Evolutionary conservation across 2,329 filamentous ascomycete species (phyloP).

Genomic region (Thelonectria blattea): DNA sequence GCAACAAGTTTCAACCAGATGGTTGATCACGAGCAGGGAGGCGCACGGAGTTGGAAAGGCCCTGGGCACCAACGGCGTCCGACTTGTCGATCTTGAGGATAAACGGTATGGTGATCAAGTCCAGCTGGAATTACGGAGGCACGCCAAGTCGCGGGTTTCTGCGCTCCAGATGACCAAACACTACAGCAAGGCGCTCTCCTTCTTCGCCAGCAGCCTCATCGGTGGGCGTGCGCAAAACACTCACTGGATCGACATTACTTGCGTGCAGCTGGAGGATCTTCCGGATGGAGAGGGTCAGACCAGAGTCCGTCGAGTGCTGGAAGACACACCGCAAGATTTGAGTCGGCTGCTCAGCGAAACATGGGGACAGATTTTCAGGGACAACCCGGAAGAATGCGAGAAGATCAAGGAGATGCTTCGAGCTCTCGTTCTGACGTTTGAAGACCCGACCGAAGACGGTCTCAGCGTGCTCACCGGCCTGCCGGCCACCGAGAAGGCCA

Average conservation of each 20-base stretch:
- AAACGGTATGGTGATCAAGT: constrained; percentile 29
- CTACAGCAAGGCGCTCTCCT: constrained; percentile 50
- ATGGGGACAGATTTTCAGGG: constrained; percentile 46
- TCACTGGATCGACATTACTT: constrained; percentile 53
- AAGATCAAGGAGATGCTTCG: constrained; percentile 51
- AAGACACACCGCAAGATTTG: constrained; percentile 48
- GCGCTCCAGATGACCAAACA: constrained; percentile 44
- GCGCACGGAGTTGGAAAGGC: constrained; percentile 19
- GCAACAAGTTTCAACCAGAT: constrained; percentile 37
- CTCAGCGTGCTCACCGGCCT: constrained; percentile 47
- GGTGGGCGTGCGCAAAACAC: constrained; percentile 50
- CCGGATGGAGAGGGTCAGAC: constrained; percentile 46
- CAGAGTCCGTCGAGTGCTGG: constrained; percentile 46
- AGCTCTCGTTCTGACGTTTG: constrained; percentile 48
- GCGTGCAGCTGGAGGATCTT: constrained; percentile 48
- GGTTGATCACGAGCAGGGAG: constrained; percentile 49
- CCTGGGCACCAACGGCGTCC: constrained; percentile 11
- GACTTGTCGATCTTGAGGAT: constrained; percentile 28
- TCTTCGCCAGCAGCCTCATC: constrained; percentile 50
- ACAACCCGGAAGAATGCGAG: constrained; percentile 41
- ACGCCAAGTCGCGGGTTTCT: constrained; percentile 45
- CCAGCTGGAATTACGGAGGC: constrained; percentile 25
- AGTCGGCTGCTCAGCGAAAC: constrained; percentile 45
- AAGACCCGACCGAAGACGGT: constrained; percentile 48
- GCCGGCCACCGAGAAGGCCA: constrained; percentile 39